Percentiles rank a stretch among this genome's conserved stretches.
Evolutionary conservation across 2,329 filamentous ascomycete genomes (phyloP).

Genomic region (Metarhizium album): DNA sequence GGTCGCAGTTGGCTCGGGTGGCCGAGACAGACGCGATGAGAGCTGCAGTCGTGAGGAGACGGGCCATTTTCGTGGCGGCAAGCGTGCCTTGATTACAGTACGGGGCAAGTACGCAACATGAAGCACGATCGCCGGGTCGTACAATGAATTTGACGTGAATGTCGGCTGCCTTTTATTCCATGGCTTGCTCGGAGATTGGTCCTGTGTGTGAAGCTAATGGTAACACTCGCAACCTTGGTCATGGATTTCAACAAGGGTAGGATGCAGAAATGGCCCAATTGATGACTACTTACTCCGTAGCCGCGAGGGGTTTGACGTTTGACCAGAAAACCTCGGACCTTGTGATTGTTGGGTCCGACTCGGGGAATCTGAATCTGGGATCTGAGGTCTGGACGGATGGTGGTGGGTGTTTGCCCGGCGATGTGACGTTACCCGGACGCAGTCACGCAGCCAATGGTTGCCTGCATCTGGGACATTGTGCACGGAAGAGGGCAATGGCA

Average conservation of each 20-base stretch:
- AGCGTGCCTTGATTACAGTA: not conserved
- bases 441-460: not conserved
- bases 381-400: not conserved
- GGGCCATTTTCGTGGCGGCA: not conserved
- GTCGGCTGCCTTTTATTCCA: not conserved
- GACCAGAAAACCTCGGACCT: not conserved
- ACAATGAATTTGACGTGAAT: not conserved
- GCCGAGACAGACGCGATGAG: constrained; percentile 3
- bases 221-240: not conserved
- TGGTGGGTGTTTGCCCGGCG: not conserved
- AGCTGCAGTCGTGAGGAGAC: constrained; percentile 3
- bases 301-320: not conserved
- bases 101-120: not conserved
- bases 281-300: not conserved
- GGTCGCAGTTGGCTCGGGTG: not conserved
- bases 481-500: not conserved
- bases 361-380: not conserved
- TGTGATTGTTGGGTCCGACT: not conserved
- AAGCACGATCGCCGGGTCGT: not conserved
- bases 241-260: not conserved
- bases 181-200: not conserved
- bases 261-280: too few species aligned
- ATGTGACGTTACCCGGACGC: constrained; percentile 1
- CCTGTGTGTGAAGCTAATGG: not conserved
- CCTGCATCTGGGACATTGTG: not conserved